A percentile compares a stretch with the other conserved stretches of the same genome.
Evolutionary conservation across 805 yeast genomes (phyloP).

Genomic region (Starmerella etchellsii): DNA sequence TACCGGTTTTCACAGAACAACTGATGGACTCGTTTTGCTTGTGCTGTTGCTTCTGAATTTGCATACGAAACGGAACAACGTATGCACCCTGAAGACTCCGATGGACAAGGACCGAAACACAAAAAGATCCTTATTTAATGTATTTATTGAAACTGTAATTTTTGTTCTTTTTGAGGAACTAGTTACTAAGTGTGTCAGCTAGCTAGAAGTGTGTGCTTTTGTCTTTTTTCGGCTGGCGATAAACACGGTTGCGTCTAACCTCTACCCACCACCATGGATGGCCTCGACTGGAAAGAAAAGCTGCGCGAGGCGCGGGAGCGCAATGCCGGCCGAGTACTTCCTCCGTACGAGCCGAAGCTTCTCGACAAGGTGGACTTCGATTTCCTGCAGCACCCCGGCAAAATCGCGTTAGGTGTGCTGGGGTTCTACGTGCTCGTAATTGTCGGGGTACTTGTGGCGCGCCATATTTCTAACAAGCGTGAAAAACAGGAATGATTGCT

Average conservation of each 20-base stretch:
- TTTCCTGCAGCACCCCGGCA: neutral
- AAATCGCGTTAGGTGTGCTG: neutral
- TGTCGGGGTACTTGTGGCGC: neutral
- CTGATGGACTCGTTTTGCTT: too few relatives aligned
- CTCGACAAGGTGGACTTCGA: neutral
- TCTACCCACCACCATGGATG: neutral
- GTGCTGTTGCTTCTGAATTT: too few relatives aligned
- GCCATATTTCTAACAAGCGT: too few relatives aligned
- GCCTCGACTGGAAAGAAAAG: neutral
- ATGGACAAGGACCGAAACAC: too few relatives aligned
- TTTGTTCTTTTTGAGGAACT: neutral
- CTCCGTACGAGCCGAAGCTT: neutral
- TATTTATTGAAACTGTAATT: neutral
- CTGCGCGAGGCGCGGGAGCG: neutral
- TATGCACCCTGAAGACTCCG: too few relatives aligned
- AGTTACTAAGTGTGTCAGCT: neutral
- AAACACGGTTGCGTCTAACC: neutral
- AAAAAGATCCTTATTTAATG: neutral
- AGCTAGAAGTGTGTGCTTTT: neutral
- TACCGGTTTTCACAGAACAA: slow-evolving; percentile 92
- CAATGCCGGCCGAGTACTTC: neutral
- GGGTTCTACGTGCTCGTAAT: neutral
- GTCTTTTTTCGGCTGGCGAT: neutral
- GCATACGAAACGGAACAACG: too few relatives aligned
- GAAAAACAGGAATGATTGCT: too few relatives aligned